phyloP scores from a whole-genome alignment of 2,329 filamentous ascomycete species.

The Aquanectria penicillioides region DNA sequence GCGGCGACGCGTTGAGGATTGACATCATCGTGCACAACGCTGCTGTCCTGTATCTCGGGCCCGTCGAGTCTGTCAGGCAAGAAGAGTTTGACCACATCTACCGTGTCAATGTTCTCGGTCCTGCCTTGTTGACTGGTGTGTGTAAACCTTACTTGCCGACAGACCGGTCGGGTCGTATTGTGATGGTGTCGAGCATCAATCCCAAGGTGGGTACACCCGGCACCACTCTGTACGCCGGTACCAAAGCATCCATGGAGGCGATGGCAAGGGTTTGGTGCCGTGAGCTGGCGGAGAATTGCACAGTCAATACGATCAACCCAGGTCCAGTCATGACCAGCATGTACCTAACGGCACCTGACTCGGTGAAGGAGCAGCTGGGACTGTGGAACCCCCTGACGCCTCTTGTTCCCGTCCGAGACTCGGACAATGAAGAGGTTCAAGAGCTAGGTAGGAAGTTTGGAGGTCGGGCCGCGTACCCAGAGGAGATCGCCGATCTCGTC shows the following conservation, averaged over 20 bases:
- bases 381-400: constrained; percentile 59
- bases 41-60: constrained; percentile 59
- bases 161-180: constrained; percentile 66
- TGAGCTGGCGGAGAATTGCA: constrained; percentile 66
- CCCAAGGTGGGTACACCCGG: constrained; percentile 62
- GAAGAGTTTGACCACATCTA: constrained; percentile 65
- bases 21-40: constrained; percentile 70
- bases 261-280: constrained; percentile 71
- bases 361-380: constrained; percentile 51
- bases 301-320: constrained; percentile 68
- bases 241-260: constrained; percentile 69
- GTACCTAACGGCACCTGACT: constrained; percentile 62
- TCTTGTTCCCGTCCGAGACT: constrained; percentile 50
- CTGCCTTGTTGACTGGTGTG: constrained; percentile 64
- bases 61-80: constrained; percentile 55
- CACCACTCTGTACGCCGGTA: constrained; percentile 69
- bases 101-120: constrained; percentile 68
- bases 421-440: constrained; percentile 42
- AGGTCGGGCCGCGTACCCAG: constrained; percentile 66
- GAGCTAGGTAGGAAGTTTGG: constrained; percentile 60
- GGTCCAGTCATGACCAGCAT: constrained; percentile 46
- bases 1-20: constrained; percentile 56
- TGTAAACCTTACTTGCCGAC: constrained; percentile 63
- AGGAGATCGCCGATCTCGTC: constrained; percentile 72
- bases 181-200: constrained; percentile 66